Evolutionary conservation across 345 rosid species (phyloP).

Genomic region (Acer campestre): DNA sequence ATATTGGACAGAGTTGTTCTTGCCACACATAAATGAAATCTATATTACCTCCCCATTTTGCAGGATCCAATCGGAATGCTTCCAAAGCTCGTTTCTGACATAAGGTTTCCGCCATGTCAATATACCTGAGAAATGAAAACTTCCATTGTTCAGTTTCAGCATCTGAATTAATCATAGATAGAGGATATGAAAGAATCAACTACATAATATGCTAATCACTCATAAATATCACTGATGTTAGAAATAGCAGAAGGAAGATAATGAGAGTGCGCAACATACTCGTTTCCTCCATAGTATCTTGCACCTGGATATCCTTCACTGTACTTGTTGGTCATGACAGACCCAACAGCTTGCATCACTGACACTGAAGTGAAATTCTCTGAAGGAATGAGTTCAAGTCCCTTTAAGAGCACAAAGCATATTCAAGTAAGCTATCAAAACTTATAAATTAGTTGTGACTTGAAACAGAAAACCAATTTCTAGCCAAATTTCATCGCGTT

Average conservation of each 20-base stretch:
- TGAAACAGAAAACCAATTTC: neutral
- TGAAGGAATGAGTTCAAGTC: constrained; percentile 95
- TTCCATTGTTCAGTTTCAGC: constrained; percentile 17
- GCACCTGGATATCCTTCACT: constrained; percentile 99
- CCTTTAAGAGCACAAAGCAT: constrained; percentile 48
- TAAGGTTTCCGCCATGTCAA: constrained; percentile 96
- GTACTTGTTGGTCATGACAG: constrained; percentile 98
- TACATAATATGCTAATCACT: neutral
- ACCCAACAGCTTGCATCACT: constrained; percentile 99
- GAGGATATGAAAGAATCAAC: neutral
- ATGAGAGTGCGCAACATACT: constrained; percentile 46
- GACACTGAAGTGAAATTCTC: constrained; percentile 99
- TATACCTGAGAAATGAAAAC: constrained; percentile 59
- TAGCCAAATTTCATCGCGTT: neutral
- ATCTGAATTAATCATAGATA: constrained; percentile 1
- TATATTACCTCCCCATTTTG: constrained; percentile 94
- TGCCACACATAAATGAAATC: constrained; percentile 4
- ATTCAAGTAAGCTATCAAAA: constrained; percentile 4
- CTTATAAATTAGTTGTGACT: neutral
- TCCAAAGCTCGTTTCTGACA: constrained; percentile 97
- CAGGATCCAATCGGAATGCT: constrained; percentile 93
- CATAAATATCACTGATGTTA: neutral
- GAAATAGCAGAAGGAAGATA: neutral
- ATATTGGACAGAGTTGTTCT: neutral
- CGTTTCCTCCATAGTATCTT: constrained; percentile 99